These are phyloP conservation scores for Gossypium mustelinum DNA, from an alignment of 345 rosid genomes.

Conservation along the genomic window DNA sequence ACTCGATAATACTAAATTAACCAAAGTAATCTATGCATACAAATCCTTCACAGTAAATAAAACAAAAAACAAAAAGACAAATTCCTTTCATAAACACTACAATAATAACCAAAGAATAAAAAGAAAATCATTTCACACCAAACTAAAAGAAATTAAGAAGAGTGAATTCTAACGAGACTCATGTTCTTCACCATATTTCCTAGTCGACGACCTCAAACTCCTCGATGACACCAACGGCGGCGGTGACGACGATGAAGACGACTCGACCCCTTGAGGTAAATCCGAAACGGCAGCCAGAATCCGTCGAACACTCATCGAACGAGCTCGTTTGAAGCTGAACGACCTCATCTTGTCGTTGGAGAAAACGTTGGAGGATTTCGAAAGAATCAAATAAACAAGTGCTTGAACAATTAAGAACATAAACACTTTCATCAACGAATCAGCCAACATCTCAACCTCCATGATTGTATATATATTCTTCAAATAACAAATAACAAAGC, in stretches of 20 bases:
- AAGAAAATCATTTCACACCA: background rate
- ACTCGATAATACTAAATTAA: background rate
- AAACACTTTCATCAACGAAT: conserved; percentile 31
- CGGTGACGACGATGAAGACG: conserved; percentile 19
- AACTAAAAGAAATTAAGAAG: background rate
- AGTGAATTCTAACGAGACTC: background rate
- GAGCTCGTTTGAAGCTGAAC: conserved; percentile 43
- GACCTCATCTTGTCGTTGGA: conserved; percentile 36
- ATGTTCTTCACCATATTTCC: conserved; percentile 2
- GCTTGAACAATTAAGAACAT: conserved; percentile 48
- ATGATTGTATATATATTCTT: background rate
- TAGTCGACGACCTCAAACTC: conserved; percentile 17
- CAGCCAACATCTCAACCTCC: conserved; percentile 16
- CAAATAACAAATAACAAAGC: background rate
- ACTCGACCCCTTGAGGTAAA: conserved; percentile 36
- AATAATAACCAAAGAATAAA: conserved; percentile 2
- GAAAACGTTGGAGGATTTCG: conserved; percentile 47
- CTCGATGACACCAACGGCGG: background rate
- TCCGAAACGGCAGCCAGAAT: conserved; percentile 47
- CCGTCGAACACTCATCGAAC: conserved; percentile 49
- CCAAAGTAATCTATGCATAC: background rate
- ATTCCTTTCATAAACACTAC: background rate
- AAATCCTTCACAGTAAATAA: background rate
- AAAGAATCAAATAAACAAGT: conserved; percentile 46
- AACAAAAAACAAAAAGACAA: background rate